Conservation (phyloP, 2,329 filamentous ascomycete species). For the Paraphoma chrysanthemicola region DNA sequence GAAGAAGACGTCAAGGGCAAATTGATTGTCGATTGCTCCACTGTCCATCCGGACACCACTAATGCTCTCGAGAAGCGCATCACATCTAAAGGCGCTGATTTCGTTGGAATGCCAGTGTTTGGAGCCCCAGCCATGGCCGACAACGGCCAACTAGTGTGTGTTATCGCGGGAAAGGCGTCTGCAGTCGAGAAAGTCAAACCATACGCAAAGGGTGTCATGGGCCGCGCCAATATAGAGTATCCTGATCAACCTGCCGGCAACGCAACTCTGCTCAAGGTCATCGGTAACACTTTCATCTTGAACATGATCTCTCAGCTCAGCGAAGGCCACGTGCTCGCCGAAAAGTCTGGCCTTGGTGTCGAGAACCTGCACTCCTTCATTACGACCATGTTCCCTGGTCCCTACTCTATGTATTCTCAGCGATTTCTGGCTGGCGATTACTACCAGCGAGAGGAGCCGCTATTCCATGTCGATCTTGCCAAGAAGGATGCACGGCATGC, state of each 20-base stretch:
- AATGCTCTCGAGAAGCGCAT: slow-evolving; percentile 68
- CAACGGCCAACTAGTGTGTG: slow-evolving; percentile 72
- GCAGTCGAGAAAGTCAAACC: slow-evolving; percentile 71
- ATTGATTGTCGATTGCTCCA: slow-evolving; percentile 86
- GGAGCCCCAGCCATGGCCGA: slow-evolving; percentile 75
- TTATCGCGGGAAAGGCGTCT: slow-evolving; percentile 70
- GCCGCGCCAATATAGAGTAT: slow-evolving; percentile 73
- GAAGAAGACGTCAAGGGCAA: slow-evolving; percentile 69
- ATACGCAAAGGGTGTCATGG: slow-evolving; percentile 76
- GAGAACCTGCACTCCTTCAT: slow-evolving; percentile 75
- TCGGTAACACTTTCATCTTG: slow-evolving; percentile 86
- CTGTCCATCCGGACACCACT: slow-evolving; percentile 83
- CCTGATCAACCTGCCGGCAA: slow-evolving; percentile 71
- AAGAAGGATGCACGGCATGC: slow-evolving; percentile 84
- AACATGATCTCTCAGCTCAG: slow-evolving; percentile 82
- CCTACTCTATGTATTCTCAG: slow-evolving; percentile 75
- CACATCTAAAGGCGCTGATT: slow-evolving; percentile 68
- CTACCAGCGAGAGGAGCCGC: slow-evolving; percentile 75
- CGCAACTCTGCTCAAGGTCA: slow-evolving; percentile 76
- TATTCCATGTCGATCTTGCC: slow-evolving; percentile 83
- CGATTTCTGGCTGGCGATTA: slow-evolving; percentile 81
- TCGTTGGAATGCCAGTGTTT: slow-evolving; percentile 79
- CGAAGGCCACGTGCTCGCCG: slow-evolving; percentile 79
- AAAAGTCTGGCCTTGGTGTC: slow-evolving; percentile 78
- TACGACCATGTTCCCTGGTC: slow-evolving; percentile 75